Conservation (phyloP, 73 alveolate genomes). For the Paramecium tetraurelia region DNA sequence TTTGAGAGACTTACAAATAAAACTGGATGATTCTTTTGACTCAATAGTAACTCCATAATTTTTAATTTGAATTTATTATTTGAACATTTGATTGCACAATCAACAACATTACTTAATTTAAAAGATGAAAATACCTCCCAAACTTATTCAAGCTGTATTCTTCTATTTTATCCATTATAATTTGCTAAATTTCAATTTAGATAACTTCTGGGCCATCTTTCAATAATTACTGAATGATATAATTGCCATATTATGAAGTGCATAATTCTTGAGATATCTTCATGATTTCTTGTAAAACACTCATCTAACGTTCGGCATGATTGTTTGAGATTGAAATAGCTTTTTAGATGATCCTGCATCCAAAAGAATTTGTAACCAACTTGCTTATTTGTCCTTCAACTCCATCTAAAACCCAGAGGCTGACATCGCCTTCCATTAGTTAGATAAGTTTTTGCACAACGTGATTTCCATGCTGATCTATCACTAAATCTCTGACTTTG, state of each 20-base stretch:
- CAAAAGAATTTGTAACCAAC: slow-evolving; percentile 3
- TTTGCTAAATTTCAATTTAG: slow-evolving; percentile 46
- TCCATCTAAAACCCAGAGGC: slow-evolving; percentile 38
- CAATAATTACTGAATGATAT: slow-evolving; percentile 68
- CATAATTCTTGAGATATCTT: slow-evolving; percentile 66
- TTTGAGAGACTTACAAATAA: not conserved
- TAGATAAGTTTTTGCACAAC: slow-evolving; percentile 22
- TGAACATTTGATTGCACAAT: slow-evolving; percentile 69
- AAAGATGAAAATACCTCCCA: slow-evolving; percentile 28
- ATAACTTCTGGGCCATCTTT: slow-evolving; percentile 59
- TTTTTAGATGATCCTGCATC: slow-evolving; percentile 68
- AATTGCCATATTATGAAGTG: slow-evolving; percentile 74
- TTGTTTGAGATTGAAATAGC: slow-evolving; percentile 66
- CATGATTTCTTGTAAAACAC: slow-evolving; percentile 59
- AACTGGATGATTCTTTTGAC: not conserved
- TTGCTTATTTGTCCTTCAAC: not conserved
- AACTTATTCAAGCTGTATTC: slow-evolving; percentile 71
- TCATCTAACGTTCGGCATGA: slow-evolving; percentile 53
- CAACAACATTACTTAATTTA: slow-evolving; percentile 71
- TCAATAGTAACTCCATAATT: not conserved
- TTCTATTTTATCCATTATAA: slow-evolving; percentile 59
- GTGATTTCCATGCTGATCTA: slow-evolving; percentile 81
- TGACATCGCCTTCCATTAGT: not conserved
- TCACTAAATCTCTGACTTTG: slow-evolving; percentile 66
- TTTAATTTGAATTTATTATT: slow-evolving; percentile 50